Conservation (phyloP, 1,284 basidiomycete species). For the Anthracocystis panici-leucophaei region DNA sequence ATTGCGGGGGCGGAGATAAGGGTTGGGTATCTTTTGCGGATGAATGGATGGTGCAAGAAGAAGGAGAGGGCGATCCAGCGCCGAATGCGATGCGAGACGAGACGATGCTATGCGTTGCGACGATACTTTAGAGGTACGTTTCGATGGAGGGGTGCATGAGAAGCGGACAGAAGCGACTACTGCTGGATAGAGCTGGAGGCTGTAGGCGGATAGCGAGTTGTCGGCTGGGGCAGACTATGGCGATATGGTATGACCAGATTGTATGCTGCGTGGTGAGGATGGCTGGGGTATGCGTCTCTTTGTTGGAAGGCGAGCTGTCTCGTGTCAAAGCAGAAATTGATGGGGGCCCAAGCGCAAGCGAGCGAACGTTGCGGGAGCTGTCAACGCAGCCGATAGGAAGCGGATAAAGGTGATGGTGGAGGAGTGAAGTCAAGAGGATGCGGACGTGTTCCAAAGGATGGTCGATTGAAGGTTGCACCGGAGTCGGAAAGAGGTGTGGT, state of each 20-base stretch:
- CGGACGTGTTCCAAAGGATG: slow-evolving; percentile 27
- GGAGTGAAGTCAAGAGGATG: neutral
- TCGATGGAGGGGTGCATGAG: slow-evolving; percentile 20
- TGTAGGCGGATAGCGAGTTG: neutral
- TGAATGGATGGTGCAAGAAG: neutral
- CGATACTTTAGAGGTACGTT: slow-evolving; percentile 17
- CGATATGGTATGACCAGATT: neutral
- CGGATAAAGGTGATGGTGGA: slow-evolving; percentile 2
- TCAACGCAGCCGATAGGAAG: slow-evolving; percentile 2
- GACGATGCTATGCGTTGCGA: slow-evolving; percentile 4
- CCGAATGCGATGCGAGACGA: slow-evolving; percentile 12
- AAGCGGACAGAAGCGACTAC: slow-evolving; percentile 5
- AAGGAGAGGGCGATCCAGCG: slow-evolving; percentile 25
- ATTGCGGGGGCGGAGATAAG: neutral
- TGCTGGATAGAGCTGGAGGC: neutral
- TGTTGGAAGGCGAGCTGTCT: neutral
- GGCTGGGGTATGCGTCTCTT: neutral
- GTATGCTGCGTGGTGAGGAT: neutral
- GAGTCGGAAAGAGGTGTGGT: slow-evolving; percentile 4
- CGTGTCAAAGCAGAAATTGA: neutral
- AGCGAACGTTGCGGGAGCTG: neutral
- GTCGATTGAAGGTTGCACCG: slow-evolving; percentile 9
- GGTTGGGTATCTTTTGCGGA: neutral
- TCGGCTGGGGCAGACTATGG: neutral
- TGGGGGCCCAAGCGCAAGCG: neutral